Conservation (phyloP, 495 filamentous ascomycete species). For the Aspergillus wentii region DNA sequence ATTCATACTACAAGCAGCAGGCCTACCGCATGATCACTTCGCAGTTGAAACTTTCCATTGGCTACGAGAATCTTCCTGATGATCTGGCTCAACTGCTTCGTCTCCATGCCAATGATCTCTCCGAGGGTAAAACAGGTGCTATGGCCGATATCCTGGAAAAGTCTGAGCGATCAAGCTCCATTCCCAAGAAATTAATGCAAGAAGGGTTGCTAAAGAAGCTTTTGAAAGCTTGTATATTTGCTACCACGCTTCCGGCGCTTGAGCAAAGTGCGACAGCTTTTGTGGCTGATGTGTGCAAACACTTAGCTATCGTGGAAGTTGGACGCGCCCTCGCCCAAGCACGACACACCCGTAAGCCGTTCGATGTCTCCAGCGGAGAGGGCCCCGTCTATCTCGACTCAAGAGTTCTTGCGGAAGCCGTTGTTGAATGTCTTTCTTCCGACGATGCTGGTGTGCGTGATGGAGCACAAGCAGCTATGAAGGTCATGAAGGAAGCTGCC, state of each 20-base stretch:
- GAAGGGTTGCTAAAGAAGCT: slow-evolving; percentile 77
- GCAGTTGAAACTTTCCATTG: slow-evolving; percentile 85
- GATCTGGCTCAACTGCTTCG: slow-evolving; percentile 81
- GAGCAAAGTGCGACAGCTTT: slow-evolving; percentile 65
- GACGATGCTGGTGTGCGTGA: slow-evolving; percentile 76
- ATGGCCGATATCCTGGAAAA: slow-evolving; percentile 55
- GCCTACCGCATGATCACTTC: slow-evolving; percentile 80
- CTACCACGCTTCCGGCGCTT: slow-evolving; percentile 76
- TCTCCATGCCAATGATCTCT: slow-evolving; percentile 81
- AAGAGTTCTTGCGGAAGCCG: slow-evolving; percentile 78
- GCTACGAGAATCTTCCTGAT: slow-evolving; percentile 81
- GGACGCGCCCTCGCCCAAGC: slow-evolving; percentile 71
- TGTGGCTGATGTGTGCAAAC: slow-evolving; percentile 73
- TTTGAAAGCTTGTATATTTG: slow-evolving; percentile 82
- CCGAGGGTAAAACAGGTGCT: slow-evolving; percentile 60
- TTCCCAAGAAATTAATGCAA: slow-evolving; percentile 79
- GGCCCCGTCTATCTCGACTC: slow-evolving; percentile 82
- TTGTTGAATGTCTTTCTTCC: slow-evolving; percentile 81
- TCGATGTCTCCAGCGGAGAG: slow-evolving; percentile 80
- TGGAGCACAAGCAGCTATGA: slow-evolving; percentile 71
- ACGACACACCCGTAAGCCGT: slow-evolving; percentile 66
- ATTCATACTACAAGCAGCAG: slow-evolving; percentile 87
- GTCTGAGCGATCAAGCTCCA: slow-evolving; percentile 74
- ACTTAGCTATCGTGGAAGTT: slow-evolving; percentile 89
- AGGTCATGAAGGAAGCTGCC: slow-evolving; percentile 72